A percentile compares a stretch with the other conserved stretches of the same genome.
These are phyloP conservation scores for Lactifluus piperatus DNA, from an alignment of 768 basidiomycete species.

Conservation along the genomic window DNA sequence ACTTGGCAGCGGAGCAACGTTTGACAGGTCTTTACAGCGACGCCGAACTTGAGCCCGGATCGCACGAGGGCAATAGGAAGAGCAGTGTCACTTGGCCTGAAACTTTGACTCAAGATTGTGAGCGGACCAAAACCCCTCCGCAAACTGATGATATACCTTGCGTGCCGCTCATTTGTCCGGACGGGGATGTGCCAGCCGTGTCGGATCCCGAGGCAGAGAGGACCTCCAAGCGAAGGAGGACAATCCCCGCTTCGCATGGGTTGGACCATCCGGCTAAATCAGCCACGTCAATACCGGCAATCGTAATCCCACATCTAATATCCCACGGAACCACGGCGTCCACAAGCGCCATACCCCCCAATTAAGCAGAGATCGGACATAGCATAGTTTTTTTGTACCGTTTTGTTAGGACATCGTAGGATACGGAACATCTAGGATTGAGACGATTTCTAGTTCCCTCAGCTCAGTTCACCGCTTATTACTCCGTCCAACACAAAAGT, in stretches of 20 bases:
- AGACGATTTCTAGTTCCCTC: background rate
- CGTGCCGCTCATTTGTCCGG: background rate
- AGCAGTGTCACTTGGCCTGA: background rate
- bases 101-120: background rate
- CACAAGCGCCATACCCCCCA: background rate
- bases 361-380: background rate
- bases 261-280: background rate
- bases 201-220: background rate
- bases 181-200: background rate
- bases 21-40: background rate
- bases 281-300: slow-evolving; percentile 5
- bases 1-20: background rate
- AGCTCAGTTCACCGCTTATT: background rate
- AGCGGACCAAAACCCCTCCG: background rate
- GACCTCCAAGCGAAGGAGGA: slow-evolving; percentile 6
- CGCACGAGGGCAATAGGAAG: background rate
- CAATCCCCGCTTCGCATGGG: background rate
- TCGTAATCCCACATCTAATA: slow-evolving; percentile 12
- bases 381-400: background rate
- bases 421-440: background rate
- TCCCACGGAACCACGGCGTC: background rate
- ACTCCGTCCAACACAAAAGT: background rate
- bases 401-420: background rate
- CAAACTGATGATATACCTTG: background rate
- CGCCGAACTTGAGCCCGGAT: background rate